Evolutionary conservation across 225 moss, liverwort and hornwort species (phyloP).

Genomic region (Polytrichum commune): DNA sequence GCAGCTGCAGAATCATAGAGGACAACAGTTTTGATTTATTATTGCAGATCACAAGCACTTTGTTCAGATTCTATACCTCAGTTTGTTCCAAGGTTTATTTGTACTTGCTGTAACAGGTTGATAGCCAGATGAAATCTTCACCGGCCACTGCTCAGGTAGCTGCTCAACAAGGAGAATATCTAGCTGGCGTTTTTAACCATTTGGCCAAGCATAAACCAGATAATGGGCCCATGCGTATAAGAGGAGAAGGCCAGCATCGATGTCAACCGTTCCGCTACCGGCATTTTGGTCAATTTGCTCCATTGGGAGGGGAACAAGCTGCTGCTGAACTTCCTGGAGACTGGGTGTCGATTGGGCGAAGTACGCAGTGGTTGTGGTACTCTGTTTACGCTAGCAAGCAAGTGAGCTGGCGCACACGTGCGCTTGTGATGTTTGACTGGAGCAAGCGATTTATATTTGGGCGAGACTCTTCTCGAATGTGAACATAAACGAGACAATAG

Average conservation of each 20-base stretch:
- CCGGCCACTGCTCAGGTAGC: conserved; percentile 99
- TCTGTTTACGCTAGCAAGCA: conserved; percentile 95
- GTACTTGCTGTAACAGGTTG: conserved; percentile 43
- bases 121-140: conserved; percentile 72
- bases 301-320: conserved; percentile 82
- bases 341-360: conserved; percentile 96
- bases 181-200: conserved; percentile 72
- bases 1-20: no score
- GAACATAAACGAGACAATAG: conserved; percentile 9
- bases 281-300: conserved; percentile 95
- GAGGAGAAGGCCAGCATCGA: conserved; percentile 70
- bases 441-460: conserved; percentile 75
- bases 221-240: conserved; percentile 73
- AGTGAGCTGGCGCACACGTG: conserved; percentile 88
- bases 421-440: conserved; percentile 77
- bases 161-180: conserved; percentile 84
- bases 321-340: conserved; percentile 94
- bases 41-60: background rate
- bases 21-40: no score
- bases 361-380: conserved; percentile 98
- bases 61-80: background rate
- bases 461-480: conserved; percentile 81
- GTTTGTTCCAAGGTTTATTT: background rate
- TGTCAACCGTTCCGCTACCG: conserved; percentile 74
- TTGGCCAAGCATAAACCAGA: conserved; percentile 40